Conservation (phyloP, 2,329 filamentous ascomycete genomes). For the Aspergillus sergii region DNA sequence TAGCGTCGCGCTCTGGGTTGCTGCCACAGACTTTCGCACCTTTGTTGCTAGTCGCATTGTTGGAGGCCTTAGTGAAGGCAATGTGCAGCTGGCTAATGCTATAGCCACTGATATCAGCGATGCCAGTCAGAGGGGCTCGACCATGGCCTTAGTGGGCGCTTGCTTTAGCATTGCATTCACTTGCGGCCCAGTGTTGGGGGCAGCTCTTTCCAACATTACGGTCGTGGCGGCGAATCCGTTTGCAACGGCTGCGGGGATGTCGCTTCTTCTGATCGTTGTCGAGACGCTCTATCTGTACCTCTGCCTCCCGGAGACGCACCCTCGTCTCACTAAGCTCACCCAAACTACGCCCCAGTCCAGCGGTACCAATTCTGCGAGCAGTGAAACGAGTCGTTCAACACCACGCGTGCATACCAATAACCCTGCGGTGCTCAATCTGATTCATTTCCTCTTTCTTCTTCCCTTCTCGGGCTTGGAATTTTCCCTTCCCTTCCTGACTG, state of each 20-base stretch:
- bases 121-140: constrained; percentile 78
- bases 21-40: constrained; percentile 90
- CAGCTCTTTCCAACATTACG: constrained; percentile 76
- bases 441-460: constrained; percentile 88
- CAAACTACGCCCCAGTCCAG: constrained; percentile 26
- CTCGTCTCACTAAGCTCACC: constrained; percentile 58
- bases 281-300: constrained; percentile 89
- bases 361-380: background rate
- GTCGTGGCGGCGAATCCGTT: constrained; percentile 88
- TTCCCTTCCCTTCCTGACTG: constrained; percentile 95
- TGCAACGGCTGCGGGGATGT: constrained; percentile 86
- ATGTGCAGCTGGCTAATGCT: constrained; percentile 92
- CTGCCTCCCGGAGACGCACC: constrained; percentile 77
- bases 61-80: constrained; percentile 92
- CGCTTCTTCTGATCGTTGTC: constrained; percentile 76
- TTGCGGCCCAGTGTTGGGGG: constrained; percentile 89
- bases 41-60: constrained; percentile 93
- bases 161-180: constrained; percentile 98
- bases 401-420: constrained; percentile 71
- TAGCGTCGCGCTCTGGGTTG: constrained; percentile 91
- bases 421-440: constrained; percentile 76
- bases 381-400: background rate
- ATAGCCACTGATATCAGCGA: constrained; percentile 97
- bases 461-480: constrained; percentile 99
- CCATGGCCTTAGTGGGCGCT: constrained; percentile 93